Evolutionary conservation across 2,329 filamentous ascomycete genomes (phyloP).

Genomic region (Epichloe typhina): DNA sequence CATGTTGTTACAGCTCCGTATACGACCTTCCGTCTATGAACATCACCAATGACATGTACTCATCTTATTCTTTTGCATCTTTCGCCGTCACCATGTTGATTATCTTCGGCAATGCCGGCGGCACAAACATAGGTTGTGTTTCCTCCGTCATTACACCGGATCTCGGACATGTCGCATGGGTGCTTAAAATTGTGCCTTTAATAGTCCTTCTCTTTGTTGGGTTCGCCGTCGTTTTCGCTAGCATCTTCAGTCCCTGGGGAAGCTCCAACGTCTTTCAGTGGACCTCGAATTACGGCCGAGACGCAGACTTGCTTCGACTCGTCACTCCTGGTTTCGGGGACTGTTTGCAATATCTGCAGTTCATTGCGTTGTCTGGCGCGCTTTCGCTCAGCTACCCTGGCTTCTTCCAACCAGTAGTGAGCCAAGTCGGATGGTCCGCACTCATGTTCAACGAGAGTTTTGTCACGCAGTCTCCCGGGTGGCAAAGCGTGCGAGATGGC

Average conservation of each 20-base stretch:
- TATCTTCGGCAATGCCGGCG: constrained; percentile 55
- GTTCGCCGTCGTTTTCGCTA: constrained; percentile 69
- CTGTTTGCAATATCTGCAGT: constrained; percentile 94
- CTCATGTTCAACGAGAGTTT: constrained; percentile 92
- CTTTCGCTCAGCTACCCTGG: constrained; percentile 83
- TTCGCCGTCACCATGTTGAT: constrained; percentile 62
- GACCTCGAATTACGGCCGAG: constrained; percentile 95
- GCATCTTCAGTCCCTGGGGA: constrained; percentile 88
- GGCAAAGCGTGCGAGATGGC: constrained; percentile 61
- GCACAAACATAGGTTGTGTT: constrained; percentile 62
- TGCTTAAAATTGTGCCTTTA: constrained; percentile 65
- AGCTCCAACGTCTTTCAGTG: constrained; percentile 82
- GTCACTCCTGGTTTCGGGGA: constrained; percentile 95
- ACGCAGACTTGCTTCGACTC: constrained; percentile 78
- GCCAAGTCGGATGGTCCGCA: constrained; percentile 75
- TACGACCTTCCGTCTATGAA: constrained; percentile 56
- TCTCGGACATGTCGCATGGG: constrained; percentile 55
- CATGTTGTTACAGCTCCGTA: not conserved
- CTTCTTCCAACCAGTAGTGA: constrained; percentile 84
- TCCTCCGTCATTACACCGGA: constrained; percentile 74
- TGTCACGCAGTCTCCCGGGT: constrained; percentile 53
- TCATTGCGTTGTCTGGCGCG: constrained; percentile 74
- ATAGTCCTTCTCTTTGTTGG: constrained; percentile 68
- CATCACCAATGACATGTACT: constrained; percentile 59
- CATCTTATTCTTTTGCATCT: constrained; percentile 78